Evolutionary conservation across 1,139 yeast species (phyloP), one percentile per base, ranked within the genome.

Genomic region (Kodamaea suecica): DNA sequence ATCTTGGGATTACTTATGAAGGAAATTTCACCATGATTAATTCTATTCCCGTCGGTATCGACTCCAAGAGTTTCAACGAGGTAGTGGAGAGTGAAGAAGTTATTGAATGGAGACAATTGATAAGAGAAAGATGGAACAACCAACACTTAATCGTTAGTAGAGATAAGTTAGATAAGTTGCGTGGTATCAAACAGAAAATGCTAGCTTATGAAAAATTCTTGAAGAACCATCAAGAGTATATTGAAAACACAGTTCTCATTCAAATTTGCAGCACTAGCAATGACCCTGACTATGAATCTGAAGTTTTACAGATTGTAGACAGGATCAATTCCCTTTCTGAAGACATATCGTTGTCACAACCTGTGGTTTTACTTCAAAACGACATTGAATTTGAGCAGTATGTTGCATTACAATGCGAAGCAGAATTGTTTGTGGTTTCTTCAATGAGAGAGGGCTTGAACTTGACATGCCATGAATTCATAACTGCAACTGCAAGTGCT

Each of bases 401-500:
- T 53, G 61, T 92, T 46, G 97, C 96, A 0, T 63, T 92, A 37
- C 75, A 85, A 37, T 68, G 81, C 30, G 97, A 88, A 55, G 96
- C 97, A 0, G 95, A 85, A 47, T 70, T 78, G 2, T 92, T 92
- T 56, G 80, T 85, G 23, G 96, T 92, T 3, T 80, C 95, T 4
- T 84, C 96, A 1, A 76, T 92, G 72, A 79, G 98, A 54, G 99
- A 94, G 59, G 98, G 98, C 13, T 84, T 92, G 85, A 92, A 92
- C 52, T 68, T 92, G 53, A 88, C 98, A 0, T 88, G 97, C 50
- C 98, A 94, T 53, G 98, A 92, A 57, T 94, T 84, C 55, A 76
- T 88, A 25, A 82, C 81, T 38, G 87, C 95, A 17, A 82, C 81
- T 38, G 87, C 95, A 17, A 78, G 95, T 3, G 66, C 71, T 19